Base-by-base conservation (phyloP, 306 rosid genomes). In the Albizia julibrissin region DNA sequence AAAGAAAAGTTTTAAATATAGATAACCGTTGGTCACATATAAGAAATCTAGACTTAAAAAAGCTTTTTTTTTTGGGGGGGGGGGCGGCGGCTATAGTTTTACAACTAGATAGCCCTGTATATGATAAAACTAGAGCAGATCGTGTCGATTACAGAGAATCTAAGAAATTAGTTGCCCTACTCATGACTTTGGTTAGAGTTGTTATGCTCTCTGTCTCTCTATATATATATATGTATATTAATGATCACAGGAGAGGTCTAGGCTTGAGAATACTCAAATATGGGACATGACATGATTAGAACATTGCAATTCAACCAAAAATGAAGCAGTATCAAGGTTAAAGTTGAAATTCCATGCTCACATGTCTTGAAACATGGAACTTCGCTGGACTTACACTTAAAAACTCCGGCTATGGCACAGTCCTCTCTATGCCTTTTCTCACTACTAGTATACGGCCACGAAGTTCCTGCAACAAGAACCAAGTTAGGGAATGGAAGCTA, bases 401-500 rank as follows among this genome's bases (percentile, higher is more conserved):
- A 26, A 46, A 27, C 58, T 83, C 56, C 72, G 66, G 44, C 85
- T 72, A 80, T 24, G 76, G n/a, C 13, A 72, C 62, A 26, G 21
- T 64, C 80, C 78, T 87, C 47, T 87, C 88, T 6, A 58, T 50
- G 31, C 88, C 91, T 46, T 74, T 81, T 89, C 92, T 88, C 79
- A 91, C 89, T 14, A 93, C 86, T 16, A 93, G 75, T 12, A 15
- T 69, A 40, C 98, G 89, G 37, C 92, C 92, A 56, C 54, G 13
- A 73, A 88, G 86, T 85, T 81, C 94, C 97, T 93, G 86, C 89
- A 88, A 69, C 79, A 69, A 62, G 68, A 54, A 78, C 42, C 52
- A 68, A 19, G 75, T 3, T 26, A 77, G 40, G 61, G 14, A 75
- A 64, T 10, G 61, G 43, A 84, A 44, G 43, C 40, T 31, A 68